Evolutionary conservation across 352 stramenopile species (phyloP).

Genomic region (Pythium brachiatum): DNA sequence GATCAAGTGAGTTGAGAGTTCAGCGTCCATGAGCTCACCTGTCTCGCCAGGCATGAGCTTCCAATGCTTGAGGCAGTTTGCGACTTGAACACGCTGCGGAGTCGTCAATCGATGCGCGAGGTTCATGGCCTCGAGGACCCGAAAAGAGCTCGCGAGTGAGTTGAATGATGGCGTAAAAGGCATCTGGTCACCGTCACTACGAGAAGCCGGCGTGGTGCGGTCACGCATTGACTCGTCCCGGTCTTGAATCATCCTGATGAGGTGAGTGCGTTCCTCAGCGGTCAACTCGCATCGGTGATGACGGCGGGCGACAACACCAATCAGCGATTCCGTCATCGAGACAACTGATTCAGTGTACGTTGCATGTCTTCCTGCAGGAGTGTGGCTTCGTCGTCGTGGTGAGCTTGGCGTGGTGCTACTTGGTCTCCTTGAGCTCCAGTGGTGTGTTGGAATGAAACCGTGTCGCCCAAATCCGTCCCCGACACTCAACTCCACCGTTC

Average conservation of each 20-base stretch:
- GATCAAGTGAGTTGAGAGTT: not conserved
- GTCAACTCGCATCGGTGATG: constrained; percentile 10
- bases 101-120: constrained; percentile 23
- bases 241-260: constrained; percentile 28
- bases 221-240: constrained; percentile 11
- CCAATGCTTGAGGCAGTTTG: constrained; percentile 27
- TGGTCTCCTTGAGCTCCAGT: not conserved
- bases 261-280: constrained; percentile 18
- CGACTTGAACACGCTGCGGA: constrained; percentile 23
- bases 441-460: not conserved
- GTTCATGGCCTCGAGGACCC: constrained; percentile 31
- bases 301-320: constrained; percentile 28
- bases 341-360: constrained; percentile 33
- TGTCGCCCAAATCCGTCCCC: constrained; percentile 29
- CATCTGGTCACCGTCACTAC: not conserved
- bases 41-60: constrained; percentile 21
- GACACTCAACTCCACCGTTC: constrained; percentile 21
- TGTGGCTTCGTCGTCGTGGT: constrained; percentile 8
- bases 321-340: constrained; percentile 37
- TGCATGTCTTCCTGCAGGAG: not conserved
- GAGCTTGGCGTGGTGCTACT: constrained; percentile 1
- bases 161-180: constrained; percentile 9
- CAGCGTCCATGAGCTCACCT: constrained; percentile 3
- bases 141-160: constrained; percentile 26
- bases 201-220: not conserved